Evolutionary conservation across 2,329 filamentous ascomycete genomes (phyloP), one percentile per base, ranked within the genome.

Genomic region (Ampelomyces quisqualis): DNA sequence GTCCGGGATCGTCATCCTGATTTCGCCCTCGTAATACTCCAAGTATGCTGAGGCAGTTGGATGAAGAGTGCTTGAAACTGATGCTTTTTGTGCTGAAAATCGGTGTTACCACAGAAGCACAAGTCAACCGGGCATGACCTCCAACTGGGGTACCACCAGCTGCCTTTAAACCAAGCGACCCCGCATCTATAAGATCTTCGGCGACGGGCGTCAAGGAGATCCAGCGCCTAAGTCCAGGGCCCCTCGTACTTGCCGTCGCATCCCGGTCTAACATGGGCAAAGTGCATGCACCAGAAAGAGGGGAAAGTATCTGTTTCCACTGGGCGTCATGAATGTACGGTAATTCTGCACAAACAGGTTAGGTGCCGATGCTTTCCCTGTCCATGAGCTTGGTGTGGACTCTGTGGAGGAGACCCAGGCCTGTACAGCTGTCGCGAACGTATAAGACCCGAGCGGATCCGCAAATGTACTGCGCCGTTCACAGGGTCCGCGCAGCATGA

Each of bases 1-100:
- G 44, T 89, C 85, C 23, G 85, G 85, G 49, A 89, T 74, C 51
- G 76, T 80, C 76, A 81, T 83, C 20, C 47, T 65, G 55, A 40
- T 36, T n/a, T n/a, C n/a, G n/a, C n/a, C n/a, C n/a, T n/a, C n/a
- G n/a, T n/a, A n/a, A n/a, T n/a, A n/a, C n/a, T n/a, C n/a, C n/a
- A n/a, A n/a, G n/a, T n/a, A n/a, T n/a, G n/a, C n/a, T n/a, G n/a
- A n/a, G n/a, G n/a, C n/a, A n/a, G n/a, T n/a, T n/a, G n/a, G n/a
- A n/a, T n/a, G n/a, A n/a, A n/a, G n/a, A n/a, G n/a, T n/a, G n/a
- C n/a, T n/a, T n/a, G n/a, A n/a, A n/a, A n/a, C n/a, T 7, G 14
- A 10, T 42, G 23, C 44, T 17, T 24, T 14, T 36, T 19, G 29
- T 35, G 20, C 13, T 17, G 37, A 10, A 40, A n/a, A n/a, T n/a